A percentile compares a stretch with the other conserved stretches of the same genome.
Conservation (phyloP, 192 early-diverging fungal species). For the Geosiphon pyriformis region DNA sequence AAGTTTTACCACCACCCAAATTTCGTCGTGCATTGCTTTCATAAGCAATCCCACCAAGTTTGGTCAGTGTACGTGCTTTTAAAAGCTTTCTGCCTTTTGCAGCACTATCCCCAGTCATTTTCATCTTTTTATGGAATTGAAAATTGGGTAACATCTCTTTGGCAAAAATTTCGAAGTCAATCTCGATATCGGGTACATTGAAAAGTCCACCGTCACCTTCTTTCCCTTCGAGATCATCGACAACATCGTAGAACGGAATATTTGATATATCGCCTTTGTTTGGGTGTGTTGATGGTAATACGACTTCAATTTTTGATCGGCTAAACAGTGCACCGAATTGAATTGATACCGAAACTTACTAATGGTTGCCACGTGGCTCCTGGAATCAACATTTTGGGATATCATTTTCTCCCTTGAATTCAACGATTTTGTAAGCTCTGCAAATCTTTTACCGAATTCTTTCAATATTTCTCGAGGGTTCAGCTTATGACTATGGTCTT, state of each 20-base stretch:
- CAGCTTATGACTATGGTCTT: not conserved
- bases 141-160: constrained; percentile 29
- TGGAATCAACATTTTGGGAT: not conserved
- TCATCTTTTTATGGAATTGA: constrained; percentile 24
- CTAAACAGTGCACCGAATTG: not conserved
- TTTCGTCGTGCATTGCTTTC: constrained; percentile 28
- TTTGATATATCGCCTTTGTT: constrained; percentile 11
- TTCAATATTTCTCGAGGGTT: constrained; percentile 5
- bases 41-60: constrained; percentile 23
- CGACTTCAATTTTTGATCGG: not conserved
- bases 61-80: constrained; percentile 14
- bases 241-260: constrained; percentile 26
- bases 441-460: constrained; percentile 1
- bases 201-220: constrained; percentile 20
- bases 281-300: not conserved
- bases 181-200: constrained; percentile 16
- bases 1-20: constrained; percentile 31
- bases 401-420: not conserved
- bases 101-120: constrained; percentile 8
- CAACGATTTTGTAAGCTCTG: not conserved
- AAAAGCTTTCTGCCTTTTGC: constrained; percentile 13
- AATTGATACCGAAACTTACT: constrained; percentile 1
- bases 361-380: not conserved
- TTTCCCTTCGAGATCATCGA: constrained; percentile 20
- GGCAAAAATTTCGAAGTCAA: constrained; percentile 23